Conservation (phyloP, 139 green algal species). For the Pleodorina starrii region DNA sequence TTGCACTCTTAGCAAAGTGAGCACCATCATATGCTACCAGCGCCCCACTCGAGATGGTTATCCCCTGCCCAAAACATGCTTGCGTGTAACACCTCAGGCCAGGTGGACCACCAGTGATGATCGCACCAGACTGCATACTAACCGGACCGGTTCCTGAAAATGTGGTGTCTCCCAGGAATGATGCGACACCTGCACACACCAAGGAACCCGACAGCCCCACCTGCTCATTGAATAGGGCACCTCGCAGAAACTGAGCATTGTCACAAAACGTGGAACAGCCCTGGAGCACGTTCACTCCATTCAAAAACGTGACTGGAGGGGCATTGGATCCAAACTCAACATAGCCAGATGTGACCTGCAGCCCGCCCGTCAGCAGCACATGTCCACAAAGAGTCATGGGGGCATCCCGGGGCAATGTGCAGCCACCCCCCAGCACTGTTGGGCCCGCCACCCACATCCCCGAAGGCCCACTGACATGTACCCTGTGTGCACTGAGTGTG, state of each 20-base stretch:
- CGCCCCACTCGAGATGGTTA: no score
- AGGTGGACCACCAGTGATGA: not conserved
- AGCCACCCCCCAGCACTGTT: not conserved
- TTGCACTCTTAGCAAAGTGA: no score
- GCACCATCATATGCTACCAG: no score
- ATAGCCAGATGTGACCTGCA: not conserved
- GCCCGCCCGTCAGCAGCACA: not conserved
- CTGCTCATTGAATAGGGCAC: not conserved
- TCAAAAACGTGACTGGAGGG: not conserved
- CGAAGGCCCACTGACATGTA: not conserved
- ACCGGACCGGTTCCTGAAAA: not conserved
- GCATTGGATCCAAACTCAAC: not conserved
- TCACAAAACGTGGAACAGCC: not conserved
- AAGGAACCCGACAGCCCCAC: no score
- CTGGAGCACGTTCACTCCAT: not conserved
- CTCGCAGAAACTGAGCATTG: not conserved
- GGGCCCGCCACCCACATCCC: not conserved
- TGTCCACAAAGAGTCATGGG: not conserved
- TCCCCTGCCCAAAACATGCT: not conserved
- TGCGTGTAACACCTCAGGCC: not conserved
- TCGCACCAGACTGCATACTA: not conserved
- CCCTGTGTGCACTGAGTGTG: no score
- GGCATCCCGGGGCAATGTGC: not conserved
- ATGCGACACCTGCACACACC: not conserved
- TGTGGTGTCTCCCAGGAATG: not conserved